Percentiles rank a stretch among this genome's conserved stretches.
These are phyloP conservation scores for Aspergillus japonicus DNA, from an alignment of 2,329 filamentous ascomycete genomes.

Conservation along the genomic window DNA sequence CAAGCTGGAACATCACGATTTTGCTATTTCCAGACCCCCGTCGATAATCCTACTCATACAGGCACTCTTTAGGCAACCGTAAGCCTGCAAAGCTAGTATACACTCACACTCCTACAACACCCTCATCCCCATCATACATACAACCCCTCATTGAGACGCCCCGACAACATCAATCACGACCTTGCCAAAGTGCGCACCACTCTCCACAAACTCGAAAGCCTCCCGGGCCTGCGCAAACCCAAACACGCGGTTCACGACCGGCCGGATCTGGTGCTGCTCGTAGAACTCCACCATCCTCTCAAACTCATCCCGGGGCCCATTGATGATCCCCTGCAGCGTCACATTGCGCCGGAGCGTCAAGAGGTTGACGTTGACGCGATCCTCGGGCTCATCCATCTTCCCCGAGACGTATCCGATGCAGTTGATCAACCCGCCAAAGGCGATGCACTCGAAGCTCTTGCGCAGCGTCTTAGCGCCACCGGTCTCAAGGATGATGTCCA, in stretches of 20 bases:
- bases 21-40: no score
- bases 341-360: constrained; percentile 52
- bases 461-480: constrained; percentile 52
- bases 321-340: constrained; percentile 59
- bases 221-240: constrained; percentile 52
- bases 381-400: constrained; percentile 56
- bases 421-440: constrained; percentile 48
- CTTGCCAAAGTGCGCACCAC: constrained; percentile 57
- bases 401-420: constrained; percentile 51
- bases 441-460: constrained; percentile 48
- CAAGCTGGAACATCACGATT: no score
- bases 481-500: constrained; percentile 53
- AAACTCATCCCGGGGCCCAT: constrained; percentile 59
- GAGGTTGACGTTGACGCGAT: constrained; percentile 61
- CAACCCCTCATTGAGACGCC: neutral
- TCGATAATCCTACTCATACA: no score
- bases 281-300: constrained; percentile 41
- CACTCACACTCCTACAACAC: no score
- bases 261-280: constrained; percentile 33
- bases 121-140: no score
- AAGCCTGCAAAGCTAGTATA: no score
- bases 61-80: no score
- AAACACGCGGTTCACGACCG: constrained; percentile 57
- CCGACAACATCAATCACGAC: constrained; percentile 50
- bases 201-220: constrained; percentile 54